Evolutionary conservation across 805 yeast species (phyloP).

Genomic region (Starmerella sp.): DNA sequence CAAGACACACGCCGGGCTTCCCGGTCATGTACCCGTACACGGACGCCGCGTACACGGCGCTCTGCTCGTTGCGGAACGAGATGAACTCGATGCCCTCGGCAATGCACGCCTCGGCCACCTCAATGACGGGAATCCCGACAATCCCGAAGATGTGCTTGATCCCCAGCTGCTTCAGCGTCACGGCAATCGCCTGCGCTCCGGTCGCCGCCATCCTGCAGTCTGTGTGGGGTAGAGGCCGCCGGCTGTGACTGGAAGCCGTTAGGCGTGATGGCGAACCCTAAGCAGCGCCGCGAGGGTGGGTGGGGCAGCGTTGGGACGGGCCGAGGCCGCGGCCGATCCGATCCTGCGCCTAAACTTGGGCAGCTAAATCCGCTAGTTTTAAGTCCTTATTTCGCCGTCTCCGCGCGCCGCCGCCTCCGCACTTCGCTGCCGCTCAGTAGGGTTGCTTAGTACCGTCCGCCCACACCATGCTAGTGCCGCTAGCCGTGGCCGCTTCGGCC

Average conservation of each 20-base stretch:
- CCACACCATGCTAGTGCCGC: background rate
- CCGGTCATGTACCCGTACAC: constrained; percentile 56
- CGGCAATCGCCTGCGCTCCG: constrained; percentile 43
- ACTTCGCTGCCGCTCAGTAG: background rate
- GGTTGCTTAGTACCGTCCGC: background rate
- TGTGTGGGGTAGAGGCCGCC: background rate
- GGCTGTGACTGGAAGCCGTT: background rate
- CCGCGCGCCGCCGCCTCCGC: too few relatives aligned
- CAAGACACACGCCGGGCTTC: constrained; percentile 53
- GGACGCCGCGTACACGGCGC: constrained; percentile 68
- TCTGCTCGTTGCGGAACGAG: constrained; percentile 58
- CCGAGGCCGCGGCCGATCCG: background rate
- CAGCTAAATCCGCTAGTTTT: background rate
- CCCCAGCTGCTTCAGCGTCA: constrained; percentile 38
- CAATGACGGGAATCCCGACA: constrained; percentile 68
- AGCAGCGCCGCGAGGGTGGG: background rate
- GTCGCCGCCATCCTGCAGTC: constrained; percentile 6
- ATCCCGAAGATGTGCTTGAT: constrained; percentile 53
- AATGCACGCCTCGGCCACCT: constrained; percentile 53
- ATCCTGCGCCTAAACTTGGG: background rate
- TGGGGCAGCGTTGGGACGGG: background rate
- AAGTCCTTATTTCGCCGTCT: too few relatives aligned
- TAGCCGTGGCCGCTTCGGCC: background rate
- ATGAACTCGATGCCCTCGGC: constrained; percentile 44
- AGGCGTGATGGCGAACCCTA: background rate